phyloP scores from a whole-genome alignment of 1,139 yeast genomes.

The Tardiomyces depauwii region DNA sequence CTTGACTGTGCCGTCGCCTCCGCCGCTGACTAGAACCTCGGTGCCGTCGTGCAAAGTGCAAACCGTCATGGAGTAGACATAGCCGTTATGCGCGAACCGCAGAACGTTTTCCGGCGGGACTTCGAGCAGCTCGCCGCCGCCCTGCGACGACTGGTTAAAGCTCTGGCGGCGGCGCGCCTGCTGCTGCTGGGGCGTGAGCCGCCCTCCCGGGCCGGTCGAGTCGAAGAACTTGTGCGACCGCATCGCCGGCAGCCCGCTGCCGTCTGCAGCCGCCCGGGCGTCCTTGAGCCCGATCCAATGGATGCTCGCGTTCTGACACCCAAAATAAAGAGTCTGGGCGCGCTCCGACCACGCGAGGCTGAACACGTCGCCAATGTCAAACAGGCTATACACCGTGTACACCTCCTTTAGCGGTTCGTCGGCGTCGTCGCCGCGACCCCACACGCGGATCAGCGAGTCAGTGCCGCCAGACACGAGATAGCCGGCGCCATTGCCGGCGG shows the following conservation, averaged over 20 bases:
- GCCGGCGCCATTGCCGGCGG: slow-evolving; percentile 46
- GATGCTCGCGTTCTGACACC: slow-evolving; percentile 86
- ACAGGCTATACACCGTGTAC: slow-evolving; percentile 66
- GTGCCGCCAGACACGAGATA: slow-evolving; percentile 73
- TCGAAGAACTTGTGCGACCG: slow-evolving; percentile 85
- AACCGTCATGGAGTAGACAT: slow-evolving; percentile 61
- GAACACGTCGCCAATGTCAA: slow-evolving; percentile 91
- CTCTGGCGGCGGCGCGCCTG: slow-evolving; percentile 7
- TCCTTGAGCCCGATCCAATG: slow-evolving; percentile 44
- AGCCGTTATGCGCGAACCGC: slow-evolving; percentile 85
- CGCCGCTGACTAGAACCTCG: slow-evolving; percentile 51
- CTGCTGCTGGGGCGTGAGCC: slow-evolving; percentile 25
- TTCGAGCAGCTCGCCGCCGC: slow-evolving; percentile 38
- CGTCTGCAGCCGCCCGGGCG: slow-evolving; percentile 20
- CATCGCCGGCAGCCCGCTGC: slow-evolving; percentile 56
- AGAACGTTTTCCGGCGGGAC: slow-evolving; percentile 55
- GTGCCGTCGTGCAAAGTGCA: slow-evolving; percentile 20
- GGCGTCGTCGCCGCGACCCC: slow-evolving; percentile 41
- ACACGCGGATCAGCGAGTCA: slow-evolving; percentile 78
- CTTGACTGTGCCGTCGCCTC: slow-evolving; percentile 83
- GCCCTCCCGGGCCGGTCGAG: slow-evolving; percentile 77
- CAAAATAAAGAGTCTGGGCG: slow-evolving; percentile 58
- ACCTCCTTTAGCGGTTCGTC: slow-evolving; percentile 18
- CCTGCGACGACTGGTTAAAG: slow-evolving; percentile 2
- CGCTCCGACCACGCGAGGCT: slow-evolving; percentile 61